Conservation (phyloP, 1,284 basidiomycete species). For the Ceraceosorus bombacis region DNA sequence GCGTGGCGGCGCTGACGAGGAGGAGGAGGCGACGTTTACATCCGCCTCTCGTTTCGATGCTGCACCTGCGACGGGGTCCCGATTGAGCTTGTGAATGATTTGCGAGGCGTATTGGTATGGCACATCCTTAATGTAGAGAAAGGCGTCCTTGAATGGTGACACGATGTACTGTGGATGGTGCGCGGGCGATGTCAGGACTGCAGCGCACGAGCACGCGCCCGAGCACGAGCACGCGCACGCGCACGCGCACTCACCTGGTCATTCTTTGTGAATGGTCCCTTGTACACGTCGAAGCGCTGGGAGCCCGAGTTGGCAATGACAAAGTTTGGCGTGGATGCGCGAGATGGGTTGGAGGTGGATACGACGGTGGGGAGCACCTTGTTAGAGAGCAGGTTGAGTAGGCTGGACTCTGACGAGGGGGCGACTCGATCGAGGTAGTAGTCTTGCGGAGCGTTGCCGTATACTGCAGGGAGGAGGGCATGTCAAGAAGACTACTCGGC, state of each 20-base stretch:
- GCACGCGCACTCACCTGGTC: conserved; percentile 38
- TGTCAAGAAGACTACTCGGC: not conserved
- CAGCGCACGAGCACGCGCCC: not conserved
- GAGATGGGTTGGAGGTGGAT: conserved; percentile 27
- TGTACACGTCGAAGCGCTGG: conserved; percentile 42
- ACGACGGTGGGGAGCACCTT: conserved; percentile 42
- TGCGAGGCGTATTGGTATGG: conserved; percentile 31
- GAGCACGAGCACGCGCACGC: too few species aligned
- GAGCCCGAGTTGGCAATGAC: conserved; percentile 43
- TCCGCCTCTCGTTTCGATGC: conserved; percentile 16
- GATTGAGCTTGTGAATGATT: conserved; percentile 26
- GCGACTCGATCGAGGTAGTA: conserved; percentile 40
- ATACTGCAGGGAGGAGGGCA: too few species aligned
- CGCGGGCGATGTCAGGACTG: too few species aligned
- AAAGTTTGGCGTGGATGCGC: conserved; percentile 25
- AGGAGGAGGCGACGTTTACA: too few species aligned
- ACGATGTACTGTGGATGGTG: conserved; percentile 27
- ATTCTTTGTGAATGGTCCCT: conserved; percentile 41
- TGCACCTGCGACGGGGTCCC: conserved; percentile 23
- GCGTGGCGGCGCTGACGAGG: conserved; percentile 15
- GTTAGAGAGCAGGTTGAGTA: conserved; percentile 34
- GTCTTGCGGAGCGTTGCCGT: conserved; percentile 41
- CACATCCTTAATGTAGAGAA: conserved; percentile 39
- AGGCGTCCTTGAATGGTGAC: conserved; percentile 39
- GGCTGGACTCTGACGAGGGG: conserved; percentile 16